A percentile compares a stretch with the other conserved stretches of the same genome.
These are phyloP conservation scores for Schizosaccharomyces cryophilus DNA, from an alignment of 805 yeast species.

Conservation along the genomic window DNA sequence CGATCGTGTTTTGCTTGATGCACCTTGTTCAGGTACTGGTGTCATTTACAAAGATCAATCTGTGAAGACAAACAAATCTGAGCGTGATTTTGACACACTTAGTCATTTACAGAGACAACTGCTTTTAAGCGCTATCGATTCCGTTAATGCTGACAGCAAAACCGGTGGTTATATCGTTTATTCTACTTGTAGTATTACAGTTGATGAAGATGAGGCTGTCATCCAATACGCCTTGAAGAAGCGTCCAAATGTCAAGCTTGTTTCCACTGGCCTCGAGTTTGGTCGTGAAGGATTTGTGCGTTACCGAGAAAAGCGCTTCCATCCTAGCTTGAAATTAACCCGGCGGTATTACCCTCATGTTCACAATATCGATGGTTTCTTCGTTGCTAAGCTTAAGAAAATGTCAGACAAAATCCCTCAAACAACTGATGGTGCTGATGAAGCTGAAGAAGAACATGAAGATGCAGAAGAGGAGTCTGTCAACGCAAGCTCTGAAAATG, in stretches of 20 bases:
- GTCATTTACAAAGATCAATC: constrained; percentile 93
- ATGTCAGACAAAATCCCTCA: constrained; percentile 13
- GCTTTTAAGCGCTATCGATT: constrained; percentile 81
- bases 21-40: constrained; percentile 99
- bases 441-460: constrained; percentile 3
- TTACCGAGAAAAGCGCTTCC: constrained; percentile 78
- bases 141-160: constrained; percentile 76
- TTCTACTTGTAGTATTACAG: constrained; percentile 95
- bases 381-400: constrained; percentile 87
- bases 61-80: constrained; percentile 80
- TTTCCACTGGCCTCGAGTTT: constrained; percentile 72
- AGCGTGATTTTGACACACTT: constrained; percentile 84
- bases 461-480: neutral
- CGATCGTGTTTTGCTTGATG: constrained; percentile 82
- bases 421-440: neutral
- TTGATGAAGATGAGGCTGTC: constrained; percentile 94
- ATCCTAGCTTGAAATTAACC: constrained; percentile 50
- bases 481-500: neutral
- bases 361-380: constrained; percentile 95
- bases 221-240: constrained; percentile 93
- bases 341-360: constrained; percentile 96
- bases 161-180: constrained; percentile 89
- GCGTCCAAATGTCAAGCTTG: constrained; percentile 85
- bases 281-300: constrained; percentile 92
- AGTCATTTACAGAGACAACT: constrained; percentile 93